Percentiles rank a stretch among this genome's conserved stretches.
Evolutionary conservation across 352 stramenopile species (phyloP).

Genomic region (Globisporangium radiosum): DNA sequence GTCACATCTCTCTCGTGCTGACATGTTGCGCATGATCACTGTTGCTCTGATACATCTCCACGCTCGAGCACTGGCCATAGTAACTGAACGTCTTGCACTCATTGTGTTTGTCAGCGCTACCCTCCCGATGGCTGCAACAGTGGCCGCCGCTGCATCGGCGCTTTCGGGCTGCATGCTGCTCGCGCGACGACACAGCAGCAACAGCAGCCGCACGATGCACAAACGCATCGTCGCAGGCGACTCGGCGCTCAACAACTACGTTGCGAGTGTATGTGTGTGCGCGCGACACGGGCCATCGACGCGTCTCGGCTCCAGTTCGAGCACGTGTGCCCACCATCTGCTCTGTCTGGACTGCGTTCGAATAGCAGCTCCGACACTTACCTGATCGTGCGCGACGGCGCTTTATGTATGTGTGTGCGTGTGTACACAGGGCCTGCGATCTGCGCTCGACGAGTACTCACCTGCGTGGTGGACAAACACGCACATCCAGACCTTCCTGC

Average conservation of each 20-base stretch:
- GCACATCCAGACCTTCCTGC: conserved; percentile 68
- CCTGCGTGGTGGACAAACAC: conserved; percentile 75
- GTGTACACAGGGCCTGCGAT: conserved; percentile 27
- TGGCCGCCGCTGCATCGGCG: conserved; percentile 16
- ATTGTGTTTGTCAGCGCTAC: background rate
- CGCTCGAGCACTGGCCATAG: background rate
- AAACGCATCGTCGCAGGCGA: conserved; percentile 54
- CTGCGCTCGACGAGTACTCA: conserved; percentile 45
- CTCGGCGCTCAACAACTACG: conserved; percentile 63
- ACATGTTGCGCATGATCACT: too few relatives aligned
- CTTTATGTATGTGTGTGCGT: too few relatives aligned
- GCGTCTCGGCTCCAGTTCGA: background rate
- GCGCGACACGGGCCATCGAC: background rate
- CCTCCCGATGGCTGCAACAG: background rate
- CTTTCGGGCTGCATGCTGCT: conserved; percentile 24
- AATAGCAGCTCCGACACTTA: background rate
- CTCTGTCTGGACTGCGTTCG: background rate
- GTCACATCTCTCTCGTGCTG: too few relatives aligned
- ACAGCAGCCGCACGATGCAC: conserved; percentile 4
- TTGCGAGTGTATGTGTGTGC: conserved; percentile 19
- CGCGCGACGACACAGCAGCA: conserved; percentile 5
- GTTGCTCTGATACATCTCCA: too few relatives aligned
- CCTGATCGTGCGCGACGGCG: background rate
- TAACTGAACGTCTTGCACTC: background rate
- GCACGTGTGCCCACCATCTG: background rate